Base-by-base conservation (phyloP, 805 yeast species). In the Ogataea corticis region DNA sequence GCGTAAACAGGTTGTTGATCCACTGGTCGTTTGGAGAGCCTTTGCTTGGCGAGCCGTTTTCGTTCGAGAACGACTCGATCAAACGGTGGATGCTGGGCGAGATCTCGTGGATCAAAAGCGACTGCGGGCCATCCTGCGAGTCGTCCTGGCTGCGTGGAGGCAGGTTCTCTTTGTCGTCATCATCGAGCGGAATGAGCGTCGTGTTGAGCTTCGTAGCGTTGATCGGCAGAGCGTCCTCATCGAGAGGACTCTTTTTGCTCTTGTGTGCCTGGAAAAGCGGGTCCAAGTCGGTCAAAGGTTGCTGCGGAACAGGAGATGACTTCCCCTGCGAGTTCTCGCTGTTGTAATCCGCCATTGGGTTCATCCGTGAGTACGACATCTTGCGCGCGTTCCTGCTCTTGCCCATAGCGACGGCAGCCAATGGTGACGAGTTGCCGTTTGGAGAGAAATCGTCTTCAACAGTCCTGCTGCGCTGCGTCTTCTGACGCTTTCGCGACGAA, bases 191-290 rank as follows among this genome's bases (percentile, higher is more conserved):
- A 37, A 78, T 77, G 17, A 78, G 70, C 33, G 81, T 68, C 3
- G 83, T 78, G 52, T 77, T 78, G 33, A 75, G 62, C 55, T 78
- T 78, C 4, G 77, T 75, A n/a, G 83, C 83, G 44, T 59, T 59
- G 16, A 65, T 48, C 14, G 70, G 69, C 7, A 48, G 62, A 69
- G 68, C 77, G 66, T 73, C 50, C 17, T 49, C 55, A 15, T 49
- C 55, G 11, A 10, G 18, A 25, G 17, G 16, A 25, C 13, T 12
- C 33, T 37, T 17, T 16, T 3, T 15, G 36, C 14, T 7, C 30
- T 29, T 23, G 13, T 43, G 21, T 27, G 42, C 33, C 18, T 49
- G 53, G 41, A 50, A 59, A 1, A 59, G 27, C 13, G 65, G 65
- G 36, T 60, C 65, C 27, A 60, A 34, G 33, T 60, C 65, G 7